Evolutionary conservation across 768 basidiomycete species (phyloP).

Genomic region (Hericium alpestre): DNA sequence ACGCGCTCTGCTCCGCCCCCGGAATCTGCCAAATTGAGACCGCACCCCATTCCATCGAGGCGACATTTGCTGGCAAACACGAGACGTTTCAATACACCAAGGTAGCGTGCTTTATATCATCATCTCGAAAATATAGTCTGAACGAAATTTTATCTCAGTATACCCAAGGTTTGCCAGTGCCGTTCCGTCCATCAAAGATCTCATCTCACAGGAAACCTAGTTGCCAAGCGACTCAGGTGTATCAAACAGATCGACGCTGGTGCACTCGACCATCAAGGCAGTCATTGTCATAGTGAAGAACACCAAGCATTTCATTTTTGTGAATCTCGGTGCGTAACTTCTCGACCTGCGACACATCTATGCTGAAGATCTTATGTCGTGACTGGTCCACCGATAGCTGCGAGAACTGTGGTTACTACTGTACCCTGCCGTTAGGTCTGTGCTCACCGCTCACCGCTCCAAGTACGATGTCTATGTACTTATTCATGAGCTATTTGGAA

Average conservation of each 20-base stretch:
- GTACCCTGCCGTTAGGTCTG: constrained; percentile 44
- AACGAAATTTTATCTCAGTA: constrained; percentile 26
- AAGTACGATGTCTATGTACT: neutral
- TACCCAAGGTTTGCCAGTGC: constrained; percentile 32
- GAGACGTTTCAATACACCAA: constrained; percentile 59
- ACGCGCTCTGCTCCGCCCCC: constrained; percentile 27
- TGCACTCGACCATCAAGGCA: constrained; percentile 30
- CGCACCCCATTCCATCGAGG: constrained; percentile 47
- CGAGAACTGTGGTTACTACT: constrained; percentile 46
- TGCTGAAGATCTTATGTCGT: no score
- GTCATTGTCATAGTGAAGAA: constrained; percentile 39
- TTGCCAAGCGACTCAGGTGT: constrained; percentile 40
- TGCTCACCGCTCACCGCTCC: neutral
- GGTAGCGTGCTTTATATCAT: constrained; percentile 20
- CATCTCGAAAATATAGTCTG: neutral
- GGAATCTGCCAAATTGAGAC: constrained; percentile 54
- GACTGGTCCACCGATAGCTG: constrained; percentile 26
- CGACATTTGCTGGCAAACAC: constrained; percentile 49
- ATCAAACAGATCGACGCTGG: constrained; percentile 36
- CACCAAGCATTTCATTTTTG: constrained; percentile 42
- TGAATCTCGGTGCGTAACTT: constrained; percentile 28
- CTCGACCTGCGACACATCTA: no score
- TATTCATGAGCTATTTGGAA: constrained; percentile 13
- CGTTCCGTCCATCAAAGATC: neutral
- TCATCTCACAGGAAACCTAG: constrained; percentile 17